Base-by-base conservation (phyloP, 2,329 filamentous ascomycete species). In the Fusarium robinianum region DNA sequence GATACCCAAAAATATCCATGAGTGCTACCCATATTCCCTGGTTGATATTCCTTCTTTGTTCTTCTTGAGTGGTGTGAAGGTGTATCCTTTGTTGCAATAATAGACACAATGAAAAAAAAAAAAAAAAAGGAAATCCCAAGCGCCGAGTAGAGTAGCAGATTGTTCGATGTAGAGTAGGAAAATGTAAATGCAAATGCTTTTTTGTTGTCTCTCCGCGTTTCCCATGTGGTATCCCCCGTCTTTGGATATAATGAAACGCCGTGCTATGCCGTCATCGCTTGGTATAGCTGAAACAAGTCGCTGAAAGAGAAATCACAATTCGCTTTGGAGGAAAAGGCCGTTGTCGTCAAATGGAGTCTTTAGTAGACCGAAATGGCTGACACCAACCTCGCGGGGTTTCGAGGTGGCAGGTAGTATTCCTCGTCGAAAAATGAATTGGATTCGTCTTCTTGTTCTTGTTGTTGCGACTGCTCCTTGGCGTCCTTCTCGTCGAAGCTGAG, bases 401-500 rank as follows among this genome's bases (percentile, higher is more conserved):
- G 72, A 29, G 73, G 66, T 51, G 77, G 74, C 54, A 80, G 65
- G 66, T 79, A 82, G 67, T 73, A 79, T 47, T 74, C 74, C 46
- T 78, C 74, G 45, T 72, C 70, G 66, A 77, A 79, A 63, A 77
- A 73, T 55, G 68, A 62, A 62, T 66, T 64, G 63, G 53, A 55
- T 50, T 31, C 41, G 18, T 56, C 41, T 49, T 56, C 68, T 67
- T 70, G 64, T 43, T 72, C 67, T 52, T 71, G 62, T 60, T 71
- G 61, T 61, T 70, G 68, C 44, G 67, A 62, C 60, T 67, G 63
- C 61, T 69, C 63, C 63, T 70, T 71, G 56, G 54, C 57, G 60
- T 81, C 72, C 72, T 84, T 80, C 58, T 80, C 74, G 31, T 77
- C 72, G 62, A 89, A 87, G 26, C 76, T 70, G 39, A 89, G 70